Evolutionary conservation across 768 basidiomycete genomes (phyloP), one percentile per base, ranked within the genome.

Genomic region (Cystofilobasidium bisporidii): DNA sequence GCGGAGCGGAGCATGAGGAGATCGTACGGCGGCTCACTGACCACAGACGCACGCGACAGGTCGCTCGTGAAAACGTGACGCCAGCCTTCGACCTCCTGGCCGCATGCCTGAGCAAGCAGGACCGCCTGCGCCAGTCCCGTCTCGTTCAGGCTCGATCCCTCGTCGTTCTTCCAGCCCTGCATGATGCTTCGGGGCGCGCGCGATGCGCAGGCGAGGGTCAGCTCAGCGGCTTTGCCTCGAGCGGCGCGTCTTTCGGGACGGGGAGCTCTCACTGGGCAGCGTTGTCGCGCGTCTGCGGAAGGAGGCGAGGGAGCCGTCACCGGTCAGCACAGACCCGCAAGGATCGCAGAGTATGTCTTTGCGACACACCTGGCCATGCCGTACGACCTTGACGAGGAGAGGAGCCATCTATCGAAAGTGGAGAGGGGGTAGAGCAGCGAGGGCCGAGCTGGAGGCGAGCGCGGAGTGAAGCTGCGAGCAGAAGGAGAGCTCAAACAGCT

Each of bases 161-260:
- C 53, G 53, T 56, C 53, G 53, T 56, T 20, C 53, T 56, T 56
- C 18, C n/a, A n/a, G 30, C 53, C 53, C 53, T 56, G 53, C 53
- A 56, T 56, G 53, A 56, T 56, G 28, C 53, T 53, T 26, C n/a
- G n/a, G 2, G n/a, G 50, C 9, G 24, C 18, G 18, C 18, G n/a
- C 17, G n/a, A n/a, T n/a, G n/a, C n/a, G n/a, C n/a, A n/a, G n/a
- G n/a, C 18, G 45, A 47, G 45, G n/a, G 4, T 6, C 6, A 47
- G 6, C 9, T 20, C 18, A 47, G 45, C 45, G 6, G n/a, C n/a
- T n/a, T 50, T 26, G 24, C 10, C 48, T 9, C 9, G 22, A 22
- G 9, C 10, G 10, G 22, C 48, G 48, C 20, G 9, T 53, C 6
- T 4, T 53, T 10, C 28, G 4, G 28, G 50, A 24, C 24, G 24